These are phyloP conservation scores for Cordia subcordata DNA, from an alignment of 257 asterid genomes.

Conservation along the genomic window DNA sequence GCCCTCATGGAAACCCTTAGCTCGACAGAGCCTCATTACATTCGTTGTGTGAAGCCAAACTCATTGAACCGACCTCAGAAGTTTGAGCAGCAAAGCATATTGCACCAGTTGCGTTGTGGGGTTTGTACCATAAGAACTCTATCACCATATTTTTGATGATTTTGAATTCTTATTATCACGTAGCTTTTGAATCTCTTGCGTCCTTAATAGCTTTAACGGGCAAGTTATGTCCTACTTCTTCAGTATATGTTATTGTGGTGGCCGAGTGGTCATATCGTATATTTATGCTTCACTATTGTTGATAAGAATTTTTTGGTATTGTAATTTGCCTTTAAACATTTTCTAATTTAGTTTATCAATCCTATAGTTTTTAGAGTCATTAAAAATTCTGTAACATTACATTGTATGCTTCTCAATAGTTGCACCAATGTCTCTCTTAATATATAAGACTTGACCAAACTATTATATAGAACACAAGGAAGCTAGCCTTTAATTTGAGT, in stretches of 20 bases:
- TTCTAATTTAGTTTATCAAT: too few relatives aligned
- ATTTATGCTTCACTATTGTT: background rate
- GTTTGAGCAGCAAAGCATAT: constrained; percentile 84
- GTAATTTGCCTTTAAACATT: too few relatives aligned
- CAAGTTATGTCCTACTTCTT: background rate
- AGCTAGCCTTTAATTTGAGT: too few relatives aligned
- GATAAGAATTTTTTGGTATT: too few relatives aligned
- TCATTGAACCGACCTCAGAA: constrained; percentile 82
- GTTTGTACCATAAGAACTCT: constrained; percentile 40
- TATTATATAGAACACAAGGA: too few relatives aligned
- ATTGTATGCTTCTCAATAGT: too few relatives aligned
- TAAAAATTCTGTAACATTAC: too few relatives aligned
- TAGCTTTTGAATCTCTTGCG: background rate
- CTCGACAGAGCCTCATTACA: constrained; percentile 94
- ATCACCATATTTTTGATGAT: constrained; percentile 2
- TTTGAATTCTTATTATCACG: background rate
- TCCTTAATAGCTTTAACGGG: background rate
- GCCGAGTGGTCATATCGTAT: too few relatives aligned
- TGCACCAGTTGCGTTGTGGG: constrained; percentile 99
- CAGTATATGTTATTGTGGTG: background rate
- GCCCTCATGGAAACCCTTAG: constrained; percentile 97
- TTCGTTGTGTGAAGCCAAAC: constrained; percentile 98
- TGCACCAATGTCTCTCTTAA: too few relatives aligned
- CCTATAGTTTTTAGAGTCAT: too few relatives aligned
- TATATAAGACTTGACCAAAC: too few relatives aligned